Base-by-base conservation (phyloP, 768 basidiomycete species). In the Scleroderma bovista region DNA sequence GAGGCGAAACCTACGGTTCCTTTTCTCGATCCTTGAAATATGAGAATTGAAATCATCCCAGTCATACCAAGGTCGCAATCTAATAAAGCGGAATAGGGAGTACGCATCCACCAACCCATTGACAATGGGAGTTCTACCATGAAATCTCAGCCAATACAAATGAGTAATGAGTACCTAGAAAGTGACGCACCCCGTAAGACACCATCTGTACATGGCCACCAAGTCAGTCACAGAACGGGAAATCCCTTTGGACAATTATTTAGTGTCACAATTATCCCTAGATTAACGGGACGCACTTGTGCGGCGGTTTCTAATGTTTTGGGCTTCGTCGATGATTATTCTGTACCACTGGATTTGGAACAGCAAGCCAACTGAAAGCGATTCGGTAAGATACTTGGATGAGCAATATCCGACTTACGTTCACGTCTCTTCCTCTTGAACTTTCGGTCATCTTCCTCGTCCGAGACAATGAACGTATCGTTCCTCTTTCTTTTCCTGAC, bases 101-200 rank as follows among this genome's bases (percentile, higher is more conserved):
- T 71, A 88, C 1, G 75, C 71, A 60, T 88, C 87, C 1, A 63
- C 59, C 17, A 87, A 71, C 12, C 66, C 61, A 57, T 88, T 89
- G 47, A 82, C 75, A 52, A 88, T 80, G 0, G 83, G 81, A 0
- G 84, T 86, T 1, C 81, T 78, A 38, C 16, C 3, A 22, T 47
- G 32, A 47, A 40, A 33, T 48, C 13, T 9, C 16, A 23, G 34
- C 19, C 20, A 48, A 46, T 45, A 40, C 38, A 5, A 23, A n/a
- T 7, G 19, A 32, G 31, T 41, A n/a, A 24, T 10, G n/a, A 44
- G 8, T 8, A 45, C 26, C 23, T 34, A 20, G 32, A 40, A 17
- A 63, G 47, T 40, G 15, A n/a, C 70, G 17, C 60, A 77, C 75
- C 81, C 83, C 22, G 83, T 86, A 9, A 87, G 66, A 54, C 76